phyloP scores from a whole-genome alignment of 345 rosid species.

The Camelina laxa region DNA sequence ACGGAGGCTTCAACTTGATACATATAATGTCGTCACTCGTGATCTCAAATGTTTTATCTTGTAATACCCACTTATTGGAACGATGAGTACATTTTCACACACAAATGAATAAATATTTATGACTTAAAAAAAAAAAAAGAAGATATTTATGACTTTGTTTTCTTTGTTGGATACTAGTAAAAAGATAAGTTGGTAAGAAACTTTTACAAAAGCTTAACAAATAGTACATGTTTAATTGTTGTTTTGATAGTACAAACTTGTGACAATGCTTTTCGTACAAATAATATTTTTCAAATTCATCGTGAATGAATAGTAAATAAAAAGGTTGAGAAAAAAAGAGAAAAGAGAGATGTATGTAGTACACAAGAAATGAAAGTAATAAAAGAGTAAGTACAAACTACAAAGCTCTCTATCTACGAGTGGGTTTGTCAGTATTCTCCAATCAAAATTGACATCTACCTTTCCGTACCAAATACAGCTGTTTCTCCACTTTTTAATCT shows the following conservation, averaged over 20 bases:
- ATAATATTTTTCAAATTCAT: neutral
- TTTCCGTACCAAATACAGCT: constrained; percentile 41
- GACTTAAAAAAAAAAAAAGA: too few species aligned
- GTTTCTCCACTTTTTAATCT: constrained; percentile 3
- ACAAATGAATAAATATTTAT: too few species aligned
- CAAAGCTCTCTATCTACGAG: neutral
- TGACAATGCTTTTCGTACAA: neutral
- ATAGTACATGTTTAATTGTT: too few species aligned
- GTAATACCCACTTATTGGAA: too few species aligned
- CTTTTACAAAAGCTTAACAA: too few species aligned
- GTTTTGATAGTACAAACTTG: neutral
- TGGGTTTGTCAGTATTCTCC: constrained; percentile 29
- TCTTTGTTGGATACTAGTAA: too few species aligned
- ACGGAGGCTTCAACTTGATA: too few species aligned
- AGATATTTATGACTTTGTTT: too few species aligned
- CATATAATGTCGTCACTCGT: too few species aligned
- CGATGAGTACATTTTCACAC: too few species aligned
- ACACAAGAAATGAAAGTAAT: constrained; percentile 16
- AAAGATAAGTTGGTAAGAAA: too few species aligned
- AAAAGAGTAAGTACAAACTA: constrained; percentile 29
- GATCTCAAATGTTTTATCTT: too few species aligned
- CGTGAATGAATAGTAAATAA: neutral
- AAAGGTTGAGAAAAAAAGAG: constrained; percentile 7
- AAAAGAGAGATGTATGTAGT: constrained; percentile 18
- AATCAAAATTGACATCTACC: constrained; percentile 30